A percentile compares a stretch with the other conserved stretches of the same genome.
Evolutionary conservation across 495 filamentous ascomycete genomes (phyloP).

Genomic region (Trichoderma parareesei): DNA sequence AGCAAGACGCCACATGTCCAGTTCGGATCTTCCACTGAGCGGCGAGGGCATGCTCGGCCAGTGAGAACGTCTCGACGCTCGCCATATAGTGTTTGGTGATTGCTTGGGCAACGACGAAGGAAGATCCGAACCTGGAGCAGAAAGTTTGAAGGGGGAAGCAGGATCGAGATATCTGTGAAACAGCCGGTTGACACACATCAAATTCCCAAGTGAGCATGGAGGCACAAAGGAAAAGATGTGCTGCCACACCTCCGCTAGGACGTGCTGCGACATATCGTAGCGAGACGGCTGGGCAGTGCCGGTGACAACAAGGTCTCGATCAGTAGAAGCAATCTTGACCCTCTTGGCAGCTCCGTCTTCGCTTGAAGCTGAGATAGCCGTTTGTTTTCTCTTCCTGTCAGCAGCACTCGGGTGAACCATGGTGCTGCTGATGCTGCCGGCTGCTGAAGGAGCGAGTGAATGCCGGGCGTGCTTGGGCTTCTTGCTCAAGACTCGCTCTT

Average conservation of each 20-base stretch:
- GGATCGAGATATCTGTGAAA: constrained; percentile 48
- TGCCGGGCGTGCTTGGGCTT: neutral
- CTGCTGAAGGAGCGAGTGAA: neutral
- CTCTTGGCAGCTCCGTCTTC: neutral
- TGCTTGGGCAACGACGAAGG: constrained; percentile 18
- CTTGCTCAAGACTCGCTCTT: neutral
- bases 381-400: neutral
- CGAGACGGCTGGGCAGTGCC: neutral
- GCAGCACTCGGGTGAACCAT: neutral
- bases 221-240: constrained; percentile 46
- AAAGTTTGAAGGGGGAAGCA: constrained; percentile 22
- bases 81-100: constrained; percentile 52
- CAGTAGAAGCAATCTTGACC: neutral
- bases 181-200: constrained; percentile 43
- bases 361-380: neutral
- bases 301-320: neutral
- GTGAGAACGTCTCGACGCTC: constrained; percentile 45
- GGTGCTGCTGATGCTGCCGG: neutral
- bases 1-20: constrained; percentile 56
- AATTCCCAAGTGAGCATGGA: constrained; percentile 39
- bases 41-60: constrained; percentile 49
- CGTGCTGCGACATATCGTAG: constrained; percentile 8
- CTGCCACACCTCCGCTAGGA: constrained; percentile 48
- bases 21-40: constrained; percentile 44
- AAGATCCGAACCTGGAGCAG: constrained; percentile 16